Percentiles rank a stretch among this genome's conserved stretches.
Conservation (phyloP, 2,329 filamentous ascomycete species). For the Stemphylium vesicarium region DNA sequence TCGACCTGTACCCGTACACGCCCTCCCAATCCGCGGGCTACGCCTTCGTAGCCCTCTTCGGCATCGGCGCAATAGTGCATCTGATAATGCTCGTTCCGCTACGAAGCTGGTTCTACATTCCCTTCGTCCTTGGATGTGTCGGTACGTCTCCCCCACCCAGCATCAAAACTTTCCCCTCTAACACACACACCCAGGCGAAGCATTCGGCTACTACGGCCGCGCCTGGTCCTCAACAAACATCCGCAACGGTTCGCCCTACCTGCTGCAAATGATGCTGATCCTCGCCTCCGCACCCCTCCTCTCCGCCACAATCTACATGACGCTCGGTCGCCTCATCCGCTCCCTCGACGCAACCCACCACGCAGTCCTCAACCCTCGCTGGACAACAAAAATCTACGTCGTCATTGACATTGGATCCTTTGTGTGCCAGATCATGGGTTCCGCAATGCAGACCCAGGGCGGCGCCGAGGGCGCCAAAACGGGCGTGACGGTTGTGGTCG, state of each 20-base stretch:
- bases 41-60: constrained; percentile 21
- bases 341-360: constrained; percentile 47
- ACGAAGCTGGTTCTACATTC: constrained; percentile 56
- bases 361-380: constrained; percentile 47
- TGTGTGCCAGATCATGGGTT: constrained; percentile 27
- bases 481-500: constrained; percentile 19
- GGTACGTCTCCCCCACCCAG: constrained; percentile 44
- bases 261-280: constrained; percentile 53
- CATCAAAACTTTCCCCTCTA: too few relatives aligned
- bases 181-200: constrained; percentile 18
- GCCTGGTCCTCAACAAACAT: constrained; percentile 20
- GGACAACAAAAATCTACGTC: constrained; percentile 32
- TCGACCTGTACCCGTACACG: constrained; percentile 25
- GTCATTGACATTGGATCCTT: constrained; percentile 30
- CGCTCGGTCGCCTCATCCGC: constrained; percentile 53
- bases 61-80: constrained; percentile 13
- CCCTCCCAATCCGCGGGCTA: constrained; percentile 23
- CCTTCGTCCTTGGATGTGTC: constrained; percentile 59
- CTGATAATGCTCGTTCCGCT: constrained; percentile 13
- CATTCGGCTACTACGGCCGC: constrained; percentile 26
- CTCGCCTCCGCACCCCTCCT: constrained; percentile 57
- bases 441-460: constrained; percentile 23
- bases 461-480: constrained; percentile 4
- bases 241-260: constrained; percentile 39
- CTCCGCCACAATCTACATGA: constrained; percentile 59